Base-by-base conservation (phyloP, 2,329 filamentous ascomycete species). In the Lasiodiplodia sp. region DNA sequence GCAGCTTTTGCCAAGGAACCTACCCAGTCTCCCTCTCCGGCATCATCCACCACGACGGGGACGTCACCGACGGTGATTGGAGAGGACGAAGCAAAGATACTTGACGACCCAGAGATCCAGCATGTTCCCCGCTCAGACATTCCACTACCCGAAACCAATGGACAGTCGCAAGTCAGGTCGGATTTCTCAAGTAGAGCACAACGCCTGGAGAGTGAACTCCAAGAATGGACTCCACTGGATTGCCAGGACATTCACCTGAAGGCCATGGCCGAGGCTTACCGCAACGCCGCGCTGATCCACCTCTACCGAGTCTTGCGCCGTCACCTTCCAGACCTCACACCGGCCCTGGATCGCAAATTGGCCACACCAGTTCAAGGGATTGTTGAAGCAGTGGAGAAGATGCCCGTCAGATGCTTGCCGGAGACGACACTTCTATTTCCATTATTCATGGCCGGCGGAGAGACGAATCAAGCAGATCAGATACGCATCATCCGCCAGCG, bases 401-500 rank as follows among this genome's bases (percentile, higher is more conserved):
- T 68, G 67, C 67, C 67, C 1, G 51, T 68, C n/a, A 62, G 67
- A n/a, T 68, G 67, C 38, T 34, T 68, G 21, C 67, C 67, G 1
- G 67, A 68, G 40, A 64, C 58, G 12, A 64, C 67, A 10, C 51
- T 68, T 10, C 60, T 68, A 2, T 68, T 68, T 18, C 67, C 67
- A 4, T 37, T 68, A 16, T 68, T 68, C 31, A 64, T 68, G 58
- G 67, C 67, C 10, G 67, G 67, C 28, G 67, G 67, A 25, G 67
- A 68, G 38, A 64, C 67, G 11, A 37, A 58, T 6, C n/a, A 57
- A 21, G 31, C 52, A 10, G 60, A 68, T 2, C 51, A 68, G 18
- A 65, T 68, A 38, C 67, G 67, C 21, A 57, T 57, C 23, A 68
- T 68, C 12, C 67, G 67, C 40, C 67, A 68, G 44, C 49, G 67